These are phyloP conservation scores for Singerocomus inundabilis DNA, from an alignment of 1,284 basidiomycete species.

Conservation along the genomic window DNA sequence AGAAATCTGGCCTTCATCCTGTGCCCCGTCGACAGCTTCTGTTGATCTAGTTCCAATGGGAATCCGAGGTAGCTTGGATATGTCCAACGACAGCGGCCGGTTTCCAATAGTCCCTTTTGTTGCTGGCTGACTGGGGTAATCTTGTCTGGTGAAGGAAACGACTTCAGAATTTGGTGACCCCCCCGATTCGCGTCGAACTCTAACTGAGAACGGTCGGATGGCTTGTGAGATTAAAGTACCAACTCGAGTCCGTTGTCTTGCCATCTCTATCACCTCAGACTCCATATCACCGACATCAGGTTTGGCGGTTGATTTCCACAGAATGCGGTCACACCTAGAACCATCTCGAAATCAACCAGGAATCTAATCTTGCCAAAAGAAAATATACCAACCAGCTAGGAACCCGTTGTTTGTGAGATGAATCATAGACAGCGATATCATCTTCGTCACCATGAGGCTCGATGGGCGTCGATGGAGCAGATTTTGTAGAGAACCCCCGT, in stretches of 20 bases:
- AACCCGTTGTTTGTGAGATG: conserved; percentile 75
- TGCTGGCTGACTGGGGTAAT: conserved; percentile 21
- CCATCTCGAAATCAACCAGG: conserved; percentile 3
- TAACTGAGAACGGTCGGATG: conserved; percentile 47
- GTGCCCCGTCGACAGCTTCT: conserved; percentile 17
- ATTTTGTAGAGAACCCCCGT: conserved; percentile 33
- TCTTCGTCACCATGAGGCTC: conserved; percentile 39
- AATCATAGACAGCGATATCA: conserved; percentile 70
- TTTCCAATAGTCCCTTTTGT: conserved; percentile 11
- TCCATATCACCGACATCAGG: conserved; percentile 40
- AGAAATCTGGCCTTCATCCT: conserved; percentile 4
- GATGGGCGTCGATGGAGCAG: conserved; percentile 37
- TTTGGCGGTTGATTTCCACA: conserved; percentile 70
- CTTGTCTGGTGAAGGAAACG: conserved; percentile 18
- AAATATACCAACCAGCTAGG: conserved; percentile 63
- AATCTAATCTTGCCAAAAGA: not conserved
- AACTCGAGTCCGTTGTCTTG: conserved; percentile 45
- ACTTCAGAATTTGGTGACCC: conserved; percentile 35
- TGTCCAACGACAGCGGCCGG: conserved; percentile 24
- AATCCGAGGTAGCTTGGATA: conserved; percentile 22
- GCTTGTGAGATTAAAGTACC: conserved; percentile 54
- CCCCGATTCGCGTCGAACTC: conserved; percentile 42
- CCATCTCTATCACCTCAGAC: conserved; percentile 37
- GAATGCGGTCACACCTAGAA: conserved; percentile 72
- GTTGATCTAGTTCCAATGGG: conserved; percentile 15